Evolutionary conservation across 2,329 filamentous ascomycete genomes (phyloP), one percentile per base, ranked within the genome.

Genomic region (Aspergillus candidus): DNA sequence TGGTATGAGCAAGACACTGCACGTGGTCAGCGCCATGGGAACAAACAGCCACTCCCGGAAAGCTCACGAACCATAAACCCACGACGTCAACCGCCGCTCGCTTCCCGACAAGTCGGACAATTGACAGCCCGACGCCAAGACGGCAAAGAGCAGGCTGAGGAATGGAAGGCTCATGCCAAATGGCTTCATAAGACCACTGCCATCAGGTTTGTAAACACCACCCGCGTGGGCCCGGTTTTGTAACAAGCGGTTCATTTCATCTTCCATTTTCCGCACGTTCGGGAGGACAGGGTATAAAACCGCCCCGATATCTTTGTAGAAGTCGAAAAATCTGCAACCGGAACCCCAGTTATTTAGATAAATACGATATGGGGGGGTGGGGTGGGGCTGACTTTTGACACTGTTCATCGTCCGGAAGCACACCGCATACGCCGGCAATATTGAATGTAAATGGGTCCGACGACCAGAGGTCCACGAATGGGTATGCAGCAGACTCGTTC

Each of bases 1-100:
- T 83, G 79, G 53, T 82, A 82, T 41, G 77, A 76, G 62, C 79
- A 83, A 56, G 79, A 83, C 8, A 82, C 75, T 76, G 38, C 45
- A 40, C 30, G 29, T 37, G 50, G 66, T 51, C 62, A 59, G 36
- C 18, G 37, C 48, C 36, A 53, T 48, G 10, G 27, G 29, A 29
- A 40, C 35, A 13, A 32, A 6, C 13, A 32, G n/a, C 18, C 6
- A 13, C 6, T 34, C n/a, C 13, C 36, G 43, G 6, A n/a, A 27
- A 17, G 4, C 31, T 12, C 8, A 62, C 73, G 47, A 58, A 77
- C 75, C 71, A 58, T 81, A 82, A 44, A 82, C 77, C 61, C 81
- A 79, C 18, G 79, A 82, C 11, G 78, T 81, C 57, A 82, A 61
- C 57, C 82, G 78, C 43, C 79, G 68, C 54, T 82, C 76, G 52